Conservation (phyloP, 306 rosid genomes). For the Corylus americana region DNA sequence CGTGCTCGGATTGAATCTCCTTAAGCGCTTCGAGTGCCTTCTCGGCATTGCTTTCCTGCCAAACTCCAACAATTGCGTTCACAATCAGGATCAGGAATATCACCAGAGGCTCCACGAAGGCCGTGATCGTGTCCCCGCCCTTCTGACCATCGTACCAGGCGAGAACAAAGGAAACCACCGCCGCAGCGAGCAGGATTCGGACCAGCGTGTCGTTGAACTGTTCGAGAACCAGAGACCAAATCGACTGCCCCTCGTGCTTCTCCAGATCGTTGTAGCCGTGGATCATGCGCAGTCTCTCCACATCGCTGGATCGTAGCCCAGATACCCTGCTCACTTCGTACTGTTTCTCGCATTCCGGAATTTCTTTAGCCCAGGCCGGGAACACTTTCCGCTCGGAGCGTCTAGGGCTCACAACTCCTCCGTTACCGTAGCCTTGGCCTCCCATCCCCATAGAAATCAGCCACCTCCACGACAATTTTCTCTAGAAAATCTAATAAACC, state of each 20-base stretch:
- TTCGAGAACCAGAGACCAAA: slow-evolving; percentile 63
- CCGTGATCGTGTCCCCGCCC: slow-evolving; percentile 54
- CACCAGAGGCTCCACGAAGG: slow-evolving; percentile 62
- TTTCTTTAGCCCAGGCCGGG: slow-evolving; percentile 73
- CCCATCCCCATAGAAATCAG: slow-evolving; percentile 60
- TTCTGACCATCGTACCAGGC: slow-evolving; percentile 82
- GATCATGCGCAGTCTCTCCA: slow-evolving; percentile 49
- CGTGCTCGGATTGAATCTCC: slow-evolving; percentile 91
- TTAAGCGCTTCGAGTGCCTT: slow-evolving; percentile 89
- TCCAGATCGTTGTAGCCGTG: slow-evolving; percentile 79
- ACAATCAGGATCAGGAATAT: slow-evolving; percentile 53
- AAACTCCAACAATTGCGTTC: slow-evolving; percentile 75
- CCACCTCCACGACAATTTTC: no score
- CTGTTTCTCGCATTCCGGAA: slow-evolving; percentile 67
- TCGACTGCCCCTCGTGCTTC: slow-evolving; percentile 79
- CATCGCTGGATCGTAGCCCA: slow-evolving; percentile 52
- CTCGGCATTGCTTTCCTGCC: slow-evolving; percentile 98
- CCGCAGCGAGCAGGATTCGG: slow-evolving; percentile 80
- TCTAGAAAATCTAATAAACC: no score
- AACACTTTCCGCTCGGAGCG: slow-evolving; percentile 33
- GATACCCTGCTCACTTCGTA: slow-evolving; percentile 45
- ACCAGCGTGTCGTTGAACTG: slow-evolving; percentile 92
- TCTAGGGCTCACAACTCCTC: slow-evolving; percentile 31
- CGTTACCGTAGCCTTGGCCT: slow-evolving; percentile 46
- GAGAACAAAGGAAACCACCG: slow-evolving; percentile 77